Conservation (phyloP, 176 grass and related monocot genomes). For the Aegilops longissima region DNA sequence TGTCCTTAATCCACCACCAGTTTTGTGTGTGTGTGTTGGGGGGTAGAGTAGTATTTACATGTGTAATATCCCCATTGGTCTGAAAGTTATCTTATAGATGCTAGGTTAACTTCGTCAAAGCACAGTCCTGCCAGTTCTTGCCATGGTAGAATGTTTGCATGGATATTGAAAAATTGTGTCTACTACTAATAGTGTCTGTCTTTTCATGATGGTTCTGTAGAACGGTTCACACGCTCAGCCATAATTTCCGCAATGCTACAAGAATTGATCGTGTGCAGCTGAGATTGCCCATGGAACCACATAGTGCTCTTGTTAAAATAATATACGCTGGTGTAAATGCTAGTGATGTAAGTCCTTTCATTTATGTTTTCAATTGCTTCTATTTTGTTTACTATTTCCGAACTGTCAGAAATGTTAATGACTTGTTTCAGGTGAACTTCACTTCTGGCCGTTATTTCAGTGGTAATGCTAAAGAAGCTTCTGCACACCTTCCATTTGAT, state of each 20-base stretch:
- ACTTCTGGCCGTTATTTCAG: constrained; percentile 85
- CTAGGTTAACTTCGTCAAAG: background rate
- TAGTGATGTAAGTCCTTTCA: constrained; percentile 74
- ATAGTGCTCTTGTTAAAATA: constrained; percentile 80
- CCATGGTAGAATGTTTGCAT: background rate
- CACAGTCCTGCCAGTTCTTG: constrained; percentile 1
- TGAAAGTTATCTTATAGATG: background rate
- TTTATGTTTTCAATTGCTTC: constrained; percentile 1
- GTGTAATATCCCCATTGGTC: background rate
- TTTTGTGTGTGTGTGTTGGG: too few species aligned
- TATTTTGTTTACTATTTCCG: constrained; percentile 9
- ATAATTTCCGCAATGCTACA: constrained; percentile 87
- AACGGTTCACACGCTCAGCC: constrained; percentile 76
- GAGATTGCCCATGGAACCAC: constrained; percentile 64
- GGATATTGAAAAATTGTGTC: background rate
- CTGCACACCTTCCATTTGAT: constrained; percentile 88
- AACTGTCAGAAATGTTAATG: constrained; percentile 7
- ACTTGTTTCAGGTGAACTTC: constrained; percentile 75
- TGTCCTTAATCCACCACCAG: too few species aligned
- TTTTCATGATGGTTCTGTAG: constrained; percentile 45
- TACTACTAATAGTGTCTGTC: background rate
- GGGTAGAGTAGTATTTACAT: too few species aligned
- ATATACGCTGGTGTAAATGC: constrained; percentile 97
- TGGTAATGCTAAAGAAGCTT: constrained; percentile 59
- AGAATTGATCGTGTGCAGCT: constrained; percentile 55